Evolutionary conservation across 441 rosid species (phyloP).

Genomic region (Flueggea neowawraea): DNA sequence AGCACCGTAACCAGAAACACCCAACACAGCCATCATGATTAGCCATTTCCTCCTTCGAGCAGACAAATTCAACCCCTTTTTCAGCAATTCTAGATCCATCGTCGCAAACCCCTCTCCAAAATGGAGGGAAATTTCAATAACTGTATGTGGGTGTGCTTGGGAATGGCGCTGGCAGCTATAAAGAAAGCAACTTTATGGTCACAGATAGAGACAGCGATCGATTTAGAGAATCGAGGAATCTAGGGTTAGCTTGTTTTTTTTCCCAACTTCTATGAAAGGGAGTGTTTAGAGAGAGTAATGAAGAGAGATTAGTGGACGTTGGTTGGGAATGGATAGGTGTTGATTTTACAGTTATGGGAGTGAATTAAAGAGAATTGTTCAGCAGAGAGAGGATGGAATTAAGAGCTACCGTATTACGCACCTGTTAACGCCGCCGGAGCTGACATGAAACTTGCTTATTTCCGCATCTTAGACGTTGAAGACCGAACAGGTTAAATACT

Average conservation of each 20-base stretch:
- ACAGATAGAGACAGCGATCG: neutral
- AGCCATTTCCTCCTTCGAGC: slow-evolving; percentile 53
- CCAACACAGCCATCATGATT: slow-evolving; percentile 39
- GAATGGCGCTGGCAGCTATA: no score
- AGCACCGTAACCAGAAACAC: slow-evolving; percentile 57
- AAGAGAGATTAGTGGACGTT: neutral
- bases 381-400: no score
- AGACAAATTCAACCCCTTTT: slow-evolving; percentile 34
- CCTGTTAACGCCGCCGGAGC: no score
- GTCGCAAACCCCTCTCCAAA: slow-evolving; percentile 10
- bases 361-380: no score
- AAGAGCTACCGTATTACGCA: no score
- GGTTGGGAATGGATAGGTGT: neutral
- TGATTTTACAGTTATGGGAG: no score
- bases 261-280: neutral
- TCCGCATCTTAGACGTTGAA: no score
- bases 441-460: no score
- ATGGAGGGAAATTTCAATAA: no score
- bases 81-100: slow-evolving; percentile 51
- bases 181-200: neutral
- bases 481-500: no score
- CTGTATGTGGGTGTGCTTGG: no score
- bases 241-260: slow-evolving; percentile 9
- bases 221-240: slow-evolving; percentile 14
- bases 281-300: no score